phyloP scores from a whole-genome alignment of 768 basidiomycete species.

The Rhizopogon roseolus region DNA sequence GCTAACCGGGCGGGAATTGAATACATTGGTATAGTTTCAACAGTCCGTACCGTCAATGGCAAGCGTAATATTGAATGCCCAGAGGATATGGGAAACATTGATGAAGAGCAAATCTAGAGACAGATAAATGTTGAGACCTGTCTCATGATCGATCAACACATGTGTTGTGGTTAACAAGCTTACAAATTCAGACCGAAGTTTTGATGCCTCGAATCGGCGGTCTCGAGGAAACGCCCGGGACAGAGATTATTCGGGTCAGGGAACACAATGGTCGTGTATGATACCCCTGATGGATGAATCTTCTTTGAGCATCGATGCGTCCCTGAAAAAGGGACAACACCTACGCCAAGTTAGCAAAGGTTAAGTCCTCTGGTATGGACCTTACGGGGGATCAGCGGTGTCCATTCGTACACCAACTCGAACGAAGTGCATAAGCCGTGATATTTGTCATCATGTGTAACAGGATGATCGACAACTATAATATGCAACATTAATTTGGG shows the following conservation, averaged over 20 bases:
- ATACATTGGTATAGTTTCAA: conserved; percentile 29
- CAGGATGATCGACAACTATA: conserved; percentile 18
- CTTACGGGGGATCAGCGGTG: background rate
- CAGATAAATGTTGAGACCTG: conserved; percentile 11
- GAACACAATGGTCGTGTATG: conserved; percentile 15
- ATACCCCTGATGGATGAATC: conserved; percentile 12
- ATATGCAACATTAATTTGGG: background rate
- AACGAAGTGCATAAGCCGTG: conserved; percentile 6
- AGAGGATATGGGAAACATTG: conserved; percentile 9
- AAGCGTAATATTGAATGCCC: conserved; percentile 8
- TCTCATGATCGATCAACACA: background rate
- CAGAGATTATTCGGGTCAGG: conserved; percentile 12
- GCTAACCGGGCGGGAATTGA: conserved; percentile 29
- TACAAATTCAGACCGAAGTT: conserved; percentile 9
- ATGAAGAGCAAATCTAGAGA: conserved; percentile 14
- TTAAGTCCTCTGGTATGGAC: conserved; percentile 16
- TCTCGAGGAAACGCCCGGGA: conserved; percentile 14
- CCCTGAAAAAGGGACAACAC: background rate
- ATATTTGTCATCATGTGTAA: conserved; percentile 12
- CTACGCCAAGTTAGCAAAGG: conserved; percentile 17
- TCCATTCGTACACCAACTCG: background rate
- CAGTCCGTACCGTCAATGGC: background rate
- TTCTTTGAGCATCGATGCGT: background rate
- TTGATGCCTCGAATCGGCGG: conserved; percentile 1
- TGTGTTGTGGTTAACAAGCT: background rate